phyloP scores from a whole-genome alignment of 306 rosid species.

The Medicago truncatula region DNA sequence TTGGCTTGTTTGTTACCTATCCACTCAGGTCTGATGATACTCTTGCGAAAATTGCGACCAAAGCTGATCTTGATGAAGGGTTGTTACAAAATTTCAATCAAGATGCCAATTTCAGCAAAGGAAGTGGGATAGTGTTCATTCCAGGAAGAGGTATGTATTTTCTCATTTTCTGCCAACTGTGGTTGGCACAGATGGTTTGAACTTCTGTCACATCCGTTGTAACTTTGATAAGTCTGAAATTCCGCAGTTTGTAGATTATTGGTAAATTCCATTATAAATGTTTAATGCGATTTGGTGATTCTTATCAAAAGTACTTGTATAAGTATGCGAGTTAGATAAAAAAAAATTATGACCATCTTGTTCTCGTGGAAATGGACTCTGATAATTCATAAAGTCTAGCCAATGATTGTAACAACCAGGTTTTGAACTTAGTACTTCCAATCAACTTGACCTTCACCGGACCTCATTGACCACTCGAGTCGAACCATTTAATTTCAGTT shows the following conservation, averaged over 20 bases:
- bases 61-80: constrained; percentile 34
- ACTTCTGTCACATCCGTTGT: background rate
- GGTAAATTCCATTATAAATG: background rate
- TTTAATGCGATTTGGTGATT: background rate
- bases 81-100: constrained; percentile 49
- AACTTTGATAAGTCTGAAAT: background rate
- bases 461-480: background rate
- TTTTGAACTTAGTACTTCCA: background rate
- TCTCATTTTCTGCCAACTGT: background rate
- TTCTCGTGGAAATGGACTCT: too few relatives aligned
- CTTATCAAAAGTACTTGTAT: background rate
- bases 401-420: background rate
- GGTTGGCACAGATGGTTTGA: background rate
- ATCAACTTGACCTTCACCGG: background rate
- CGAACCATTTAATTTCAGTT: background rate
- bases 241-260: background rate
- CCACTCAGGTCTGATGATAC: constrained; percentile 54
- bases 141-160: constrained; percentile 67
- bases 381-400: too few relatives aligned
- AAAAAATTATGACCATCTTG: too few relatives aligned
- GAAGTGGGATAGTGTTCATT: constrained; percentile 55
- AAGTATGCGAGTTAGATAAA: background rate
- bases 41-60: constrained; percentile 36
- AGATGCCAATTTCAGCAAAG: constrained; percentile 58
- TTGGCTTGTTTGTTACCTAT: constrained; percentile 75